A percentile compares a stretch with the other conserved stretches of the same genome.
Evolutionary conservation across 1,284 basidiomycete species (phyloP).

Genomic region (Trametes polyzona): DNA sequence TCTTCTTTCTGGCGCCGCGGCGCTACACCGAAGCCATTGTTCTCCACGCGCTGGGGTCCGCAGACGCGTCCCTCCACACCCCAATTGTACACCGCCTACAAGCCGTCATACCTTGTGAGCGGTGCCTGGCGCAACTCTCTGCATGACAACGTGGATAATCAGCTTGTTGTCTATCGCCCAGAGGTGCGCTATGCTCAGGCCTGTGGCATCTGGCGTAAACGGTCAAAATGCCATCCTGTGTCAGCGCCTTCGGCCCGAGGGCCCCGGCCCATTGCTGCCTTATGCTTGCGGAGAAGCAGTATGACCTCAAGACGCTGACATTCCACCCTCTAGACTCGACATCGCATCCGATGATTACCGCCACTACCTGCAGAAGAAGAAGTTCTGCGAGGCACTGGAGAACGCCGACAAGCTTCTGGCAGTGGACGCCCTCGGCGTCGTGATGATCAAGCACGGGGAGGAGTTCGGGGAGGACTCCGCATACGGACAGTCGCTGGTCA

Average conservation of each 20-base stretch:
- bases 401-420: constrained; percentile 69
- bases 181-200: no score
- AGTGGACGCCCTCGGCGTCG: constrained; percentile 78
- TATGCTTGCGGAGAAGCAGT: no score
- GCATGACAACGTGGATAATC: no score
- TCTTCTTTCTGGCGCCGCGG: neutral
- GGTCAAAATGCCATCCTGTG: no score
- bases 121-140: neutral
- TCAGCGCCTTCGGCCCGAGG: no score
- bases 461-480: constrained; percentile 75
- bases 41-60: no score
- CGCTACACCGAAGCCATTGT: neutral
- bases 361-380: constrained; percentile 68
- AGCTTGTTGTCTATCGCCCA: no score
- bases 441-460: constrained; percentile 86
- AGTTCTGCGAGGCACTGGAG: constrained; percentile 57
- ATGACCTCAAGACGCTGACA: no score
- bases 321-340: constrained; percentile 50
- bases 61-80: neutral
- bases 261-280: neutral
- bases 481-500: constrained; percentile 72
- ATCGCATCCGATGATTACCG: constrained; percentile 65
- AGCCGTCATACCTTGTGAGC: neutral
- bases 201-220: no score
- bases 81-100: neutral